phyloP scores from a whole-genome alignment of 2,329 filamentous ascomycete genomes.

The Calonectria fujianensis region DNA sequence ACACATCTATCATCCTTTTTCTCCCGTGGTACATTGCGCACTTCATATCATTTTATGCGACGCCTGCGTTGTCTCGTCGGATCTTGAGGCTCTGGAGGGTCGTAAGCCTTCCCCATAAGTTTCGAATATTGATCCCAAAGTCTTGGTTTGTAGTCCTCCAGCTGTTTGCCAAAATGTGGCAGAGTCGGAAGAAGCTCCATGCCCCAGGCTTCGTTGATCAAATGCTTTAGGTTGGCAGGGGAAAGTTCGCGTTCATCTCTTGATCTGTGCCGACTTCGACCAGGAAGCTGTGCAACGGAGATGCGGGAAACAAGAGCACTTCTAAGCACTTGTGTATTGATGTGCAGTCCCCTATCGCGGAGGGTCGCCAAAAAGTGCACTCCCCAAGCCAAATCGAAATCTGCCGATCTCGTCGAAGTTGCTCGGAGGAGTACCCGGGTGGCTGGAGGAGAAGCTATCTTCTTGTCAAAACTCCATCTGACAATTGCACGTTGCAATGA shows the following conservation, averaged over 20 bases:
- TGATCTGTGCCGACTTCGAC: slow-evolving; percentile 52
- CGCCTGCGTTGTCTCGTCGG: background rate
- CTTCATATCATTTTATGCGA: slow-evolving; percentile 20
- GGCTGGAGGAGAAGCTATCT: slow-evolving; percentile 51
- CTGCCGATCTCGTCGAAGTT: slow-evolving; percentile 42
- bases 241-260: slow-evolving; percentile 59
- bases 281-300: slow-evolving; percentile 54
- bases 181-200: slow-evolving; percentile 55
- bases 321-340: slow-evolving; percentile 58
- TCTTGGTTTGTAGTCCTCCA: slow-evolving; percentile 56
- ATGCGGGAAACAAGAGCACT: slow-evolving; percentile 57
- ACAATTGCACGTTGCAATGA: slow-evolving; percentile 64
- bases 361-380: slow-evolving; percentile 60
- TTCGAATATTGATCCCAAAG: slow-evolving; percentile 57
- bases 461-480: slow-evolving; percentile 67
- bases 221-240: slow-evolving; percentile 54
- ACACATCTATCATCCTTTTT: slow-evolving; percentile 42
- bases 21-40: slow-evolving; percentile 19
- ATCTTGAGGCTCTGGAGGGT: slow-evolving; percentile 38
- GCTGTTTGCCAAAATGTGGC: slow-evolving; percentile 50
- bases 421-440: slow-evolving; percentile 37
- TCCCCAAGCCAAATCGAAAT: slow-evolving; percentile 61
- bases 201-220: slow-evolving; percentile 61
- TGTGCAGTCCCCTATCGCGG: slow-evolving; percentile 59
- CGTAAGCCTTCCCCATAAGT: slow-evolving; percentile 56